phyloP scores from a whole-genome alignment of 2,329 filamentous ascomycete species.

The Aspergillus quadricinctus region DNA sequence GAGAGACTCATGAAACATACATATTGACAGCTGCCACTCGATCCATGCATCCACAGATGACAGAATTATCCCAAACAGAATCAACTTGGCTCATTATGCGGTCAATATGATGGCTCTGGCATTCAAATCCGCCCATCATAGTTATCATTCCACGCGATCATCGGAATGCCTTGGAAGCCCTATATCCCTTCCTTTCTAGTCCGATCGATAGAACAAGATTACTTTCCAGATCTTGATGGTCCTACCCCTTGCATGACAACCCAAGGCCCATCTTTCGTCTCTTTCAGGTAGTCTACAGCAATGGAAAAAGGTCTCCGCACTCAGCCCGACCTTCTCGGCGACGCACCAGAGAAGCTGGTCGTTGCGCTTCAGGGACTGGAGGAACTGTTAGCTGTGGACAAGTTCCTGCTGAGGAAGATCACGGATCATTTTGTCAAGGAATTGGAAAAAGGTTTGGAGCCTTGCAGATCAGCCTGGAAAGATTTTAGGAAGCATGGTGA shows the following conservation, averaged over 20 bases:
- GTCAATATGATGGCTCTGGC: background rate
- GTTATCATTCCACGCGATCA: background rate
- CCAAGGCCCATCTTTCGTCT: background rate
- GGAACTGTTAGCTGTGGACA: slow-evolving; percentile 73
- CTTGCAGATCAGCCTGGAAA: background rate
- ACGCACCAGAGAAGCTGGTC: background rate
- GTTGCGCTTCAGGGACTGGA: slow-evolving; percentile 59
- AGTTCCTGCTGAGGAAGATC: slow-evolving; percentile 79
- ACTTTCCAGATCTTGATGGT: background rate
- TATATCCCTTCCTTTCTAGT: background rate
- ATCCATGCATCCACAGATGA: background rate
- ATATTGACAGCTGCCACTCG: background rate
- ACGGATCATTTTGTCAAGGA: slow-evolving; percentile 85
- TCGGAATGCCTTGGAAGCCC: background rate
- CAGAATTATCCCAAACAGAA: no score
- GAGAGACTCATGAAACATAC: background rate
- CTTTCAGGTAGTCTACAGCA: background rate
- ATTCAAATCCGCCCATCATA: background rate
- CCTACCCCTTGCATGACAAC: background rate
- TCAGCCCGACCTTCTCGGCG: background rate
- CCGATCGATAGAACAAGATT: background rate
- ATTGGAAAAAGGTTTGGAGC: slow-evolving; percentile 67
- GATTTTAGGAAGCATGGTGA: background rate
- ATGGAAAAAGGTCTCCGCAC: background rate
- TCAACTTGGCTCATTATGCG: background rate